These are phyloP conservation scores for Halophytophthora batemanensis DNA, from an alignment of 352 stramenopile genomes.

Conservation along the genomic window DNA sequence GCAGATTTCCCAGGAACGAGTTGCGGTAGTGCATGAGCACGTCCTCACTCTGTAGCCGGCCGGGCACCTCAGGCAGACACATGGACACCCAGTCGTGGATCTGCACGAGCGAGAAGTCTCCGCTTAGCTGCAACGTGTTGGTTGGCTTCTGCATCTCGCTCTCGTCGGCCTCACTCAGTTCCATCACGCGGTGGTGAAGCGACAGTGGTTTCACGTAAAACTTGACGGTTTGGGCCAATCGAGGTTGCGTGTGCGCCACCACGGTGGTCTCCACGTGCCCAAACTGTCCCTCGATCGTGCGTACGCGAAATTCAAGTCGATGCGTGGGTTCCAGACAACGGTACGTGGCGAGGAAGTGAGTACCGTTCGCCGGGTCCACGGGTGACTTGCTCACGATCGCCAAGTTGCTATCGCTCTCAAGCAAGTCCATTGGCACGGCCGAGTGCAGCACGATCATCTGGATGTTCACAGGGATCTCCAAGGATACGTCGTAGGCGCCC, in stretches of 20 bases:
- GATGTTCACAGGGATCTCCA: slow-evolving; percentile 80
- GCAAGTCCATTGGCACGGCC: slow-evolving; percentile 66
- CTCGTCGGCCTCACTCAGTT: slow-evolving; percentile 55
- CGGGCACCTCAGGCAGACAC: slow-evolving; percentile 76
- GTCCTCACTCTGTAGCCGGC: slow-evolving; percentile 63
- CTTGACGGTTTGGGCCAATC: slow-evolving; percentile 61
- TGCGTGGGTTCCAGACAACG: slow-evolving; percentile 76
- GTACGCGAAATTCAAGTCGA: slow-evolving; percentile 74
- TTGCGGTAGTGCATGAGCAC: slow-evolving; percentile 78
- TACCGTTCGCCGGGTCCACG: slow-evolving; percentile 39
- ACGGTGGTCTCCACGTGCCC: slow-evolving; percentile 77
- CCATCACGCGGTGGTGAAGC: slow-evolving; percentile 69
- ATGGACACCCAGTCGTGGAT: slow-evolving; percentile 85
- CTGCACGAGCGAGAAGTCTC: slow-evolving; percentile 76
- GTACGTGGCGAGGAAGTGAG: slow-evolving; percentile 78
- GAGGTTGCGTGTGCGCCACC: slow-evolving; percentile 58
- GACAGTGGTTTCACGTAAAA: slow-evolving; percentile 83
- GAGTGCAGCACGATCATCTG: slow-evolving; percentile 76
- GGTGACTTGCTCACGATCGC: slow-evolving; percentile 75
- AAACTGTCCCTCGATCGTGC: slow-evolving; percentile 85
- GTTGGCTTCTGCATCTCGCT: slow-evolving; percentile 47
- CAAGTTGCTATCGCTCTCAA: slow-evolving; percentile 74
- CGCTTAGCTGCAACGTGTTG: slow-evolving; percentile 68
- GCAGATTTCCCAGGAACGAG: slow-evolving; percentile 64
- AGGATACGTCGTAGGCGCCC: slow-evolving; percentile 73